Evolutionary conservation across 257 asterid genomes (phyloP).

Genomic region (Fraxinus americana): DNA sequence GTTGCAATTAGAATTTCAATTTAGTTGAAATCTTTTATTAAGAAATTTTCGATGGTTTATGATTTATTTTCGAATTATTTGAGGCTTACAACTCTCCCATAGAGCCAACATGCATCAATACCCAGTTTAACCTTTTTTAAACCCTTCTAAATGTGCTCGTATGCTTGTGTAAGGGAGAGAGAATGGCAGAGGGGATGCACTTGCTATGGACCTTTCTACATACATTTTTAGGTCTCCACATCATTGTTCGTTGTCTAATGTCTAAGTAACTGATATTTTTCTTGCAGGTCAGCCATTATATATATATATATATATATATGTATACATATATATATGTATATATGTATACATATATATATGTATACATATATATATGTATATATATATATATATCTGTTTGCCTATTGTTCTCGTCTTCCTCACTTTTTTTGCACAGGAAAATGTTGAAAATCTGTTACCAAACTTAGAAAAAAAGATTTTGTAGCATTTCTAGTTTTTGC

Average conservation of each 20-base stretch:
- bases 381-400: background rate
- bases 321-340: no score
- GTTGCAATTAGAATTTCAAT: background rate
- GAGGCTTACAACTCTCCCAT: background rate
- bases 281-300: background rate
- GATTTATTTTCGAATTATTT: no score
- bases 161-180: background rate
- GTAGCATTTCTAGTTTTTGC: background rate
- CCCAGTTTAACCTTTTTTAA: background rate
- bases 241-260: background rate
- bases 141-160: background rate
- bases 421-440: background rate
- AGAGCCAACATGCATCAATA: background rate
- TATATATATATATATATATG: no score
- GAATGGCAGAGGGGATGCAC: no score
- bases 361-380: no score
- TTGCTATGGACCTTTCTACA: background rate
- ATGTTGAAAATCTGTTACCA: no score
- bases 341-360: no score
- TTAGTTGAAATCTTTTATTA: background rate
- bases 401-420: background rate
- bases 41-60: background rate
- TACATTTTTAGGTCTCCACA: background rate
- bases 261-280: background rate
- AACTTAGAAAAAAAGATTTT: no score